Percentiles rank a stretch among this genome's conserved stretches.
Evolutionary conservation across 2,329 filamentous ascomycete genomes (phyloP).

Genomic region (Colletotrichum incanum): DNA sequence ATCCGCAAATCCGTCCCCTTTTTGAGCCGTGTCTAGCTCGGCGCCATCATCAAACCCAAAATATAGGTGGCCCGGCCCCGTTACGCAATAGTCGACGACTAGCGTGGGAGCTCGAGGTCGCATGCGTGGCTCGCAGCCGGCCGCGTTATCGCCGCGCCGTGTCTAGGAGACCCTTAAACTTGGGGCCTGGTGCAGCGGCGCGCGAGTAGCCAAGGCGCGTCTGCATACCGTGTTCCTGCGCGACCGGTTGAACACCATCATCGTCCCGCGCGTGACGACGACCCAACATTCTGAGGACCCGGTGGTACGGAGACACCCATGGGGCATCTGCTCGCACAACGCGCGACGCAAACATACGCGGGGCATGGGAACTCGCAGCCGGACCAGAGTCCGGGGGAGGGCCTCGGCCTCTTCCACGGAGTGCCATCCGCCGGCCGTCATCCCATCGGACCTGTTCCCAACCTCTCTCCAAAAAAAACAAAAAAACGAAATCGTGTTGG

Average conservation of each 20-base stretch:
- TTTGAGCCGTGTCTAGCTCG: background rate
- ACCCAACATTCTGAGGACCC: no score
- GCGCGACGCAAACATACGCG: background rate
- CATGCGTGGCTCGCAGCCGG: background rate
- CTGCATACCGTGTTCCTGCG: no score
- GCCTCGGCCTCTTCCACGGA: background rate
- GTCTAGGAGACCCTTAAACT: background rate
- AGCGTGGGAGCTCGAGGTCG: background rate
- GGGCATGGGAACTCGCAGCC: background rate
- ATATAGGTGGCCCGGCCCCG: background rate
- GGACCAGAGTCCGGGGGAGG: background rate
- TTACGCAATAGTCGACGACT: background rate
- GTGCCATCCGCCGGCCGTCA: background rate
- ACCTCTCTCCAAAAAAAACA: background rate
- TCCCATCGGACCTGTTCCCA: background rate
- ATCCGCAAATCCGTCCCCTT: background rate
- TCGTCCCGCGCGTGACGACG: no score
- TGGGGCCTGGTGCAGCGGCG: no score
- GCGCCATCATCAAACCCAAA: constrained; percentile 17
- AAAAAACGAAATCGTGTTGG: background rate
- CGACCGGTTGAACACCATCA: background rate
- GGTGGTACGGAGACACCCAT: no score
- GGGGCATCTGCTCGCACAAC: no score
- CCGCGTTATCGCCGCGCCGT: background rate
- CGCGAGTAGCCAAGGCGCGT: no score